Evolutionary conservation across 2,329 filamentous ascomycete genomes (phyloP).

Genomic region (Thielaviopsis euricoi): DNA sequence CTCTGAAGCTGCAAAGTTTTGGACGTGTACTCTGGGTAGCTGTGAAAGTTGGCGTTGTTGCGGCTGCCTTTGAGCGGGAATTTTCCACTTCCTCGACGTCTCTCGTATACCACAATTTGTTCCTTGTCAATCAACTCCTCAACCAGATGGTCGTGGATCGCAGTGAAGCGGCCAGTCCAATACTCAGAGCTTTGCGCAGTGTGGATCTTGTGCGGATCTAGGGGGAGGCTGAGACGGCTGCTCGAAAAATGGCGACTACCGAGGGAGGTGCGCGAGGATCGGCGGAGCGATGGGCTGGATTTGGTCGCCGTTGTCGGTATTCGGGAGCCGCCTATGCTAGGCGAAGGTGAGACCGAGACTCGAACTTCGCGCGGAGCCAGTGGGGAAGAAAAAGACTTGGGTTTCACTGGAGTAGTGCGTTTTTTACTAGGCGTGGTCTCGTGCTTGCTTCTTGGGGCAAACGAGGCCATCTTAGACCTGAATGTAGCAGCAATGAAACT

Average conservation of each 20-base stretch:
- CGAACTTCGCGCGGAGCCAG: background rate
- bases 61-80: slow-evolving; percentile 4
- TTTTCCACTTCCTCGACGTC: slow-evolving; percentile 5
- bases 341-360: background rate
- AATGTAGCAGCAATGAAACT: slow-evolving; percentile 6
- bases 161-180: slow-evolving; percentile 45
- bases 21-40: slow-evolving; percentile 8
- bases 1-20: slow-evolving; percentile 4
- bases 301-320: background rate
- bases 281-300: background rate
- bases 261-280: background rate
- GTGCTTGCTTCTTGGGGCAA: slow-evolving; percentile 1
- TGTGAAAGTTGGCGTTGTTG: slow-evolving; percentile 5
- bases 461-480: slow-evolving; percentile 8
- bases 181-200: slow-evolving; percentile 32
- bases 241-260: background rate
- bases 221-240: background rate
- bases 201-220: slow-evolving; percentile 20
- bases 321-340: background rate
- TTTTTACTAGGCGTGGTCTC: background rate
- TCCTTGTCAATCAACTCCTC: slow-evolving; percentile 13
- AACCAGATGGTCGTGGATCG: slow-evolving; percentile 31
- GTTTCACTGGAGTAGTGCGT: background rate
- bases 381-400: background rate
- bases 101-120: slow-evolving; percentile 9